These are phyloP conservation scores for Yamadazyma sp. DNA, from an alignment of 805 yeast genomes.

Conservation along the genomic window DNA sequence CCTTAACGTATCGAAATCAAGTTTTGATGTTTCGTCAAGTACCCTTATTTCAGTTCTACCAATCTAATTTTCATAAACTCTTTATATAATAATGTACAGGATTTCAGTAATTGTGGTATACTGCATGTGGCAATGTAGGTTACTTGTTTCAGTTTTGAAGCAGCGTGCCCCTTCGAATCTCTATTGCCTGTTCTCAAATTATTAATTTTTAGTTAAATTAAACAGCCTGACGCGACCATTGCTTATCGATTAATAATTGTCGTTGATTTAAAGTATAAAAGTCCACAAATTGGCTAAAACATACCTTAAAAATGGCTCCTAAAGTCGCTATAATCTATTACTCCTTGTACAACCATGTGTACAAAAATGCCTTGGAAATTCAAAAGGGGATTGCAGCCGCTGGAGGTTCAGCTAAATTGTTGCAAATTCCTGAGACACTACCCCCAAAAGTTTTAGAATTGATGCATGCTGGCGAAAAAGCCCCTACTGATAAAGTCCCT, in stretches of 20 bases:
- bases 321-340: conserved; percentile 49
- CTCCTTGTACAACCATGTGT: conserved; percentile 78
- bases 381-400: conserved; percentile 68
- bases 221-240: too few relatives aligned
- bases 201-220: too few relatives aligned
- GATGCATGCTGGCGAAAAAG: conserved; percentile 62
- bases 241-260: background rate
- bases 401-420: conserved; percentile 68
- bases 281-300: too few relatives aligned
- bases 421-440: conserved; percentile 75
- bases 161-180: too few relatives aligned
- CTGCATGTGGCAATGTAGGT: too few relatives aligned
- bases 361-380: conserved; percentile 62
- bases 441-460: conserved; percentile 52
- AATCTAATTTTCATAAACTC: background rate
- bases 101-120: background rate
- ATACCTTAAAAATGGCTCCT: conserved; percentile 55
- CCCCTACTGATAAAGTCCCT: conserved; percentile 52
- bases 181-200: too few relatives aligned
- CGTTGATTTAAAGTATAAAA: too few relatives aligned
- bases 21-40: conserved; percentile 6
- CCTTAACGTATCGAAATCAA: conserved; percentile 1
- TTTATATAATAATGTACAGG: conserved; percentile 9
- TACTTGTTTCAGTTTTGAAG: conserved; percentile 14
- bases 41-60: conserved; percentile 9